These are phyloP conservation scores for Lanmaoa rubissima DNA, from an alignment of 768 basidiomycete genomes.

Conservation along the genomic window DNA sequence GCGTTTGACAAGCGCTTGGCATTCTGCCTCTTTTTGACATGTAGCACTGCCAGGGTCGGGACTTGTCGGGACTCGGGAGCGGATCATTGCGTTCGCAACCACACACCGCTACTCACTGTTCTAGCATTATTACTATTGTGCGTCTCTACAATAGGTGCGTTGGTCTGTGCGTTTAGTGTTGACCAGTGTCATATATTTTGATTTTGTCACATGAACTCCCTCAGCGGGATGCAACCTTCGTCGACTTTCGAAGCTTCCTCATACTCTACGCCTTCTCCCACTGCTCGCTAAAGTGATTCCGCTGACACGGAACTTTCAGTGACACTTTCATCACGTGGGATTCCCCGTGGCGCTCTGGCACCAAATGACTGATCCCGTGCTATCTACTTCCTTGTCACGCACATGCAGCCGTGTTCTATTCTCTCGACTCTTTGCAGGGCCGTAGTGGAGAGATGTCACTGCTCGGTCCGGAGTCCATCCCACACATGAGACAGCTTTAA, in stretches of 20 bases:
- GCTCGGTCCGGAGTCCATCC: constrained; percentile 2
- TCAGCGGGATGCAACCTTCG: too few relatives aligned
- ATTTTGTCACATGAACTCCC: background rate
- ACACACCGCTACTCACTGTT: too few relatives aligned
- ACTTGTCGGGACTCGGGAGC: background rate
- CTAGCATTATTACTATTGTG: background rate
- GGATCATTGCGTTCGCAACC: background rate
- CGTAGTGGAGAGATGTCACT: background rate
- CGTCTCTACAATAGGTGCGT: too few relatives aligned
- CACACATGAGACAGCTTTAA: background rate
- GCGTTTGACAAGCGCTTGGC: background rate
- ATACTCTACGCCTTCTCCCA: too few relatives aligned
- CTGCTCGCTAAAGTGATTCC: background rate
- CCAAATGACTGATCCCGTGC: constrained; percentile 2
- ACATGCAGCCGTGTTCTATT: background rate
- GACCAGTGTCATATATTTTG: background rate
- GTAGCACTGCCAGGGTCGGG: background rate
- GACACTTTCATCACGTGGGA: background rate
- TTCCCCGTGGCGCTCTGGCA: background rate
- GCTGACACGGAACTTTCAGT: background rate
- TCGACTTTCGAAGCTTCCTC: too few relatives aligned
- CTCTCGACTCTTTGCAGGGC: background rate
- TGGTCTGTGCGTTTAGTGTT: too few relatives aligned
- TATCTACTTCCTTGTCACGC: background rate
- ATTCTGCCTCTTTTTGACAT: background rate